These are phyloP conservation scores for Purshia tridentata DNA, from an alignment of 306 rosid genomes.

Conservation along the genomic window DNA sequence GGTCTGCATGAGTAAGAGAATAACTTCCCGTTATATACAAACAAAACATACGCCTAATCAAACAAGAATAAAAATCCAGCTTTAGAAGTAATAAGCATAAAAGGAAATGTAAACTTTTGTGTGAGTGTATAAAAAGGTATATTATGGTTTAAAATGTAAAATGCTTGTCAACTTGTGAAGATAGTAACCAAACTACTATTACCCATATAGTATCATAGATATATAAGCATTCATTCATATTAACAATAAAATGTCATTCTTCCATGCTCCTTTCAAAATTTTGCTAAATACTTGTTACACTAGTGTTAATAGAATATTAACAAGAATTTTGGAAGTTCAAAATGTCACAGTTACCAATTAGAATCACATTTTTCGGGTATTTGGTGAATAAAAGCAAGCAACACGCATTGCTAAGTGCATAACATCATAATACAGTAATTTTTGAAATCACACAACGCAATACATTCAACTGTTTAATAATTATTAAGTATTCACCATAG, in stretches of 20 bases:
- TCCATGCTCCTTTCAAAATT: too few species aligned
- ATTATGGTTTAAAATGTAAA: neutral
- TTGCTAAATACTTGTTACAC: too few species aligned
- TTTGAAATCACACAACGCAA: neutral
- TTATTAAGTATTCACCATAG: neutral
- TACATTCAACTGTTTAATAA: neutral
- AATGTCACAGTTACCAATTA: too few species aligned
- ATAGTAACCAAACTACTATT: neutral
- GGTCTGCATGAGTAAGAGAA: slow-evolving; percentile 56
- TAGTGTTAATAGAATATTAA: too few species aligned
- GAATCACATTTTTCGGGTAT: too few species aligned
- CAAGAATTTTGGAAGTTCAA: too few species aligned
- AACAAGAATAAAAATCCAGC: neutral
- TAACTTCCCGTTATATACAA: slow-evolving; percentile 6
- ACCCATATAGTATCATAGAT: neutral
- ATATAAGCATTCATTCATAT: neutral
- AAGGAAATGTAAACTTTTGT: neutral
- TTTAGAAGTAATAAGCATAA: neutral
- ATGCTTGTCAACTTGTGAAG: neutral
- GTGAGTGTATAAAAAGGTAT: neutral
- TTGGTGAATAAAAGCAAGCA: too few species aligned
- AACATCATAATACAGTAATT: neutral
- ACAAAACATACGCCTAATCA: neutral
- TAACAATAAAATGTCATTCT: neutral
- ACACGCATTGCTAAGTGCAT: neutral